Conservation (phyloP, 2,329 filamentous ascomycete genomes). For the Trichophyton mentagrophytes region DNA sequence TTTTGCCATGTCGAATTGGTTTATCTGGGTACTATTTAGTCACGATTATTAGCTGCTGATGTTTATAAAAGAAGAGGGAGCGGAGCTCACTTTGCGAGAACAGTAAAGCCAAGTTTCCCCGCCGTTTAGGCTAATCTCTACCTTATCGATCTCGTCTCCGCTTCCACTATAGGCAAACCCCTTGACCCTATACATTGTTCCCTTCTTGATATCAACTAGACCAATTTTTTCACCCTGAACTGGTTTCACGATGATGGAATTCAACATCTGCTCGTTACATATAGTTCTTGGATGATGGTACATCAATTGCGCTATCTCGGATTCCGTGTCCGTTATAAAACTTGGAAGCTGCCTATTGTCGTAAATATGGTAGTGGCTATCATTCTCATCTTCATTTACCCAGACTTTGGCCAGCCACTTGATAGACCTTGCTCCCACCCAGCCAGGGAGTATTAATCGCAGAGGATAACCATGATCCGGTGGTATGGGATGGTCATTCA, state of each 20-base stretch:
- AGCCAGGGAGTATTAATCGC: constrained; percentile 32
- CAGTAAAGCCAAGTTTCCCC: constrained; percentile 40
- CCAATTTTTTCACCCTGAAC: constrained; percentile 35
- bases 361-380: constrained; percentile 37
- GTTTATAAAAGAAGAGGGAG: neutral
- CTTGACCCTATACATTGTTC: constrained; percentile 31
- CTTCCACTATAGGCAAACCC: constrained; percentile 41
- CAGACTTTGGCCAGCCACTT: constrained; percentile 34
- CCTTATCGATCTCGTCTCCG: constrained; percentile 38
- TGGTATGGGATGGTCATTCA: constrained; percentile 30
- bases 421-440: constrained; percentile 30
- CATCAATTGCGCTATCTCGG: constrained; percentile 35
- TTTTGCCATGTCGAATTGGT: constrained; percentile 40
- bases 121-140: constrained; percentile 38
- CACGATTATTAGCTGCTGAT: neutral
- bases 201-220: constrained; percentile 27
- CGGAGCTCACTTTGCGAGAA: constrained; percentile 25
- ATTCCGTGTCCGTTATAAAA: constrained; percentile 39
- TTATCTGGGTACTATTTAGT: constrained; percentile 31
- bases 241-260: constrained; percentile 37
- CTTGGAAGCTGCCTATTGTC: constrained; percentile 39
- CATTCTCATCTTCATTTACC: constrained; percentile 31
- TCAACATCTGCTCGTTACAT: constrained; percentile 39
- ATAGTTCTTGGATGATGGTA: constrained; percentile 39
- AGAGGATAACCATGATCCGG: constrained; percentile 35